Evolutionary conservation across 805 yeast species (phyloP).

Genomic region (Lipomyces spencermartinsiae): DNA sequence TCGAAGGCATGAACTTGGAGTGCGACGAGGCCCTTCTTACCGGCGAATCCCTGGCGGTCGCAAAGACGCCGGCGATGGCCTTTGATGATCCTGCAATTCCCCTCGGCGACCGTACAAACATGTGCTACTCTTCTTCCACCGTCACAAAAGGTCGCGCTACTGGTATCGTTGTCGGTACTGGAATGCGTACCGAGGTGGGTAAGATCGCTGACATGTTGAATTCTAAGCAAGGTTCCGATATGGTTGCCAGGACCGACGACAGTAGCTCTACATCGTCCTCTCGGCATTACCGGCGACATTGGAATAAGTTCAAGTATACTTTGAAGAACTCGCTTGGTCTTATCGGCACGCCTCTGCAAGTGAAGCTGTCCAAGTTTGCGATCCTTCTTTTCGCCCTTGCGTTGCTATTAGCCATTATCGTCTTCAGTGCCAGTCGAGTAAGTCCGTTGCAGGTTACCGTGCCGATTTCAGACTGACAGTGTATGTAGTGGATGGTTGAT

Average conservation of each 20-base stretch:
- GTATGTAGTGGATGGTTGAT: conserved; percentile 44
- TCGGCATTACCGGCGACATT: neutral
- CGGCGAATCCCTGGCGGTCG: conserved; percentile 69
- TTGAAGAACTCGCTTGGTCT: conserved; percentile 33
- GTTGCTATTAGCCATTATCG: conserved; percentile 81
- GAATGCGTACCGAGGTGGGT: conserved; percentile 75
- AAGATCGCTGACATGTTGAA: conserved; percentile 57
- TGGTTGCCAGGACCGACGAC: neutral
- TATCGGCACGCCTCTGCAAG: conserved; percentile 80
- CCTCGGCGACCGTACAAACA: conserved; percentile 74
- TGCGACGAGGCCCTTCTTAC: conserved; percentile 72
- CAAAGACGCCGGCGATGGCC: conserved; percentile 55
- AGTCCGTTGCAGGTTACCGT: conserved; percentile 48
- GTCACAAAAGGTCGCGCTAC: conserved; percentile 80
- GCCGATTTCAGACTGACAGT: neutral
- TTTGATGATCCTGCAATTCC: conserved; percentile 54
- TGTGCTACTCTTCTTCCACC: conserved; percentile 71
- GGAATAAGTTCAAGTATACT: neutral
- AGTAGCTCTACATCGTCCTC: conserved; percentile 12
- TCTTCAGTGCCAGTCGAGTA: conserved; percentile 83
- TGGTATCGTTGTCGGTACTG: conserved; percentile 71
- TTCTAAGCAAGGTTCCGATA: conserved; percentile 7
- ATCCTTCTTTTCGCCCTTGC: conserved; percentile 74
- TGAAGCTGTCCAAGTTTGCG: conserved; percentile 78
- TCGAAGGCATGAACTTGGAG: conserved; percentile 67